Evolutionary conservation across 129 eudicot genomes (phyloP).

Genomic region (Apium graveolens): DNA sequence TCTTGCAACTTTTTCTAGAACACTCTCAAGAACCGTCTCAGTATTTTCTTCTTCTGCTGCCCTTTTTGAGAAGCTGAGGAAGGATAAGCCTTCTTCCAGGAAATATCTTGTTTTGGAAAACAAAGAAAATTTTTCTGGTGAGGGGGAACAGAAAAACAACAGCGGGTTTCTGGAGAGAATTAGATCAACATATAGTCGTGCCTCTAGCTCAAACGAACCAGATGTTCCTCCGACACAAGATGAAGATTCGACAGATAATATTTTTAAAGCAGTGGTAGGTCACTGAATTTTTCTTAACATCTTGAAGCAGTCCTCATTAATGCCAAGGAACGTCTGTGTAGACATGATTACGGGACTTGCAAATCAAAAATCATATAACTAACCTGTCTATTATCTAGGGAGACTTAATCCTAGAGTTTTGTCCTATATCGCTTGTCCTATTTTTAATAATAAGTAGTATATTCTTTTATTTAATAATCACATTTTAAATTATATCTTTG

Average conservation of each 20-base stretch:
- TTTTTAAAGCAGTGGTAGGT: conserved; percentile 51
- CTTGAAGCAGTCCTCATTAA: neutral
- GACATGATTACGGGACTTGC: conserved; percentile 1
- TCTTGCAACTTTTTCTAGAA: conserved; percentile 42
- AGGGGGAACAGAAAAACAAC: conserved; percentile 30
- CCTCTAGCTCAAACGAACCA: conserved; percentile 34
- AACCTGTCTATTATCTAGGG: neutral
- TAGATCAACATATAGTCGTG: conserved; percentile 71
- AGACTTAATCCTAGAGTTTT: neutral
- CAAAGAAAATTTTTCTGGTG: conserved; percentile 10
- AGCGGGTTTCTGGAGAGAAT: conserved; percentile 57
- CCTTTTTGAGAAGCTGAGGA: conserved; percentile 73
- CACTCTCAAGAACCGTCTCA: conserved; percentile 90
- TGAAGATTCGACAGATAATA: conserved; percentile 26
- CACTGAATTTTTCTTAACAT: conserved; percentile 10
- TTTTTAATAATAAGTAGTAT: neutral
- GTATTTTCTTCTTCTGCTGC: conserved; percentile 99
- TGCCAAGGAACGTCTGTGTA: neutral
- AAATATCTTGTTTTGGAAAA: conserved; percentile 27
- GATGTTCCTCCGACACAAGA: conserved; percentile 24
- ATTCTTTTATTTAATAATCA: neutral
- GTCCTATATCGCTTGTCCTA: neutral
- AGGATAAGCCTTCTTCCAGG: conserved; percentile 35
- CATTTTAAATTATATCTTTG: neutral
- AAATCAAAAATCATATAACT: neutral